Evolutionary conservation across 768 basidiomycete genomes (phyloP), one percentile per base, ranked within the genome.

Genomic region (Serendipita sp.): DNA sequence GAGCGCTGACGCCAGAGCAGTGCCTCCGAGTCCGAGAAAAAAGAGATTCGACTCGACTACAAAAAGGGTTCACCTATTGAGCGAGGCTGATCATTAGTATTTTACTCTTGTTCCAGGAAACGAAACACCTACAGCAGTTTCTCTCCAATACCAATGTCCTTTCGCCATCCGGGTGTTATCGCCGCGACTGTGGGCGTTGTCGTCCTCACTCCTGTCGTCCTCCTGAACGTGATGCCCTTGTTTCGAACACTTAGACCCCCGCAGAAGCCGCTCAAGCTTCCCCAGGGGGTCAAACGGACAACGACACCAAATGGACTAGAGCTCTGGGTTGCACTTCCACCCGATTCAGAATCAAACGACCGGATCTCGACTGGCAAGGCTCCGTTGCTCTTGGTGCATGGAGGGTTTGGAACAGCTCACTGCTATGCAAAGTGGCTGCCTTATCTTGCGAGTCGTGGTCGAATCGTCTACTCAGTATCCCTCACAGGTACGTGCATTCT

Each of bases 401-500:
- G 53, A 24, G 53, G 53, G 4, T 58, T 26, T 20, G 53, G 53
- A 24, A 22, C 26, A n/a, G 53, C 53, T 9, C 33, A 11, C 26
- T 58, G 53, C 53, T 58, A 58, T n/a, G 1, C 11, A 34, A 58
- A 58, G 20, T 58, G 53, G 53, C 30, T 58, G 53, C 53, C 53
- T 1, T 34, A 58, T 33, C 33, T 58, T 26, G 53, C 53, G 3
- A 34, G 53, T 34, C 53, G 33, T 11, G 53, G 53, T 58, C 53
- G 53, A 24, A 28, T 34, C n/a, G 53, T 33, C 53, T 58, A 58
- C 26, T 58, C 53, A n/a, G 17, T 58, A 4, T 58, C 53, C 9
- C 33, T 58, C 26, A 58, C 26, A 22, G 53, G 53, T 58, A 58
- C 20, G 53, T 58, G 45, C n/a, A 20, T 48, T 5, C 9, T 48